phyloP scores from a whole-genome alignment of 495 filamentous ascomycete species.

The Alectoria sarmentosa region DNA sequence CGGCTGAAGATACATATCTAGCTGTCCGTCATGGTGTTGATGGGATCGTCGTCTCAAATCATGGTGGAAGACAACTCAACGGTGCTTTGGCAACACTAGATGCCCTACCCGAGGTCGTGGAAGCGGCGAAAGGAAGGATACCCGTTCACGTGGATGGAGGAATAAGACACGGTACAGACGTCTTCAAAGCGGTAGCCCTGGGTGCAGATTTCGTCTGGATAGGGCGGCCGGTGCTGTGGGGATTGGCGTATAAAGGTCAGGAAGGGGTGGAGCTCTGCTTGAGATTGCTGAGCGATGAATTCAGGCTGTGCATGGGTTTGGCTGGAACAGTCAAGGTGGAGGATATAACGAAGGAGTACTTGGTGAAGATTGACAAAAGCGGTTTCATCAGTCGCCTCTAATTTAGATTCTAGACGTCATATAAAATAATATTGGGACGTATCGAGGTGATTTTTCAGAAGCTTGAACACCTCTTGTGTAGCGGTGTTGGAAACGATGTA shows the following conservation, averaged over 20 bases:
- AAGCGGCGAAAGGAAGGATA: constrained; percentile 33
- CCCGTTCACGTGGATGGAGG: constrained; percentile 34
- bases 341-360: constrained; percentile 22
- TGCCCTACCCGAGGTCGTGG: constrained; percentile 31
- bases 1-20: constrained; percentile 36
- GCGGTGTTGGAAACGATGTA: too few relatives aligned
- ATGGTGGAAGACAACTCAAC: constrained; percentile 43
- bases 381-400: constrained; percentile 24
- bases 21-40: constrained; percentile 30
- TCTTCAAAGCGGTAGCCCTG: constrained; percentile 43
- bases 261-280: constrained; percentile 32
- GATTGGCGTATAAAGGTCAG: constrained; percentile 39
- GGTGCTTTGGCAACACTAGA: constrained; percentile 30
- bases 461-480: too few relatives aligned
- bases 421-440: too few relatives aligned
- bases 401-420: constrained; percentile 4
- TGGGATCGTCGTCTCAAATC: constrained; percentile 41
- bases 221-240: constrained; percentile 53
- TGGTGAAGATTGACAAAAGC: constrained; percentile 22
- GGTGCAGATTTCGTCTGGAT: constrained; percentile 37
- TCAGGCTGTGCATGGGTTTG: constrained; percentile 38
- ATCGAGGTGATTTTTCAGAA: too few relatives aligned
- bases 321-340: constrained; percentile 27
- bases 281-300: constrained; percentile 33
- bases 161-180: constrained; percentile 35